phyloP scores from a whole-genome alignment of 352 stramenopile species.

The Phytophthora uliginosa region DNA sequence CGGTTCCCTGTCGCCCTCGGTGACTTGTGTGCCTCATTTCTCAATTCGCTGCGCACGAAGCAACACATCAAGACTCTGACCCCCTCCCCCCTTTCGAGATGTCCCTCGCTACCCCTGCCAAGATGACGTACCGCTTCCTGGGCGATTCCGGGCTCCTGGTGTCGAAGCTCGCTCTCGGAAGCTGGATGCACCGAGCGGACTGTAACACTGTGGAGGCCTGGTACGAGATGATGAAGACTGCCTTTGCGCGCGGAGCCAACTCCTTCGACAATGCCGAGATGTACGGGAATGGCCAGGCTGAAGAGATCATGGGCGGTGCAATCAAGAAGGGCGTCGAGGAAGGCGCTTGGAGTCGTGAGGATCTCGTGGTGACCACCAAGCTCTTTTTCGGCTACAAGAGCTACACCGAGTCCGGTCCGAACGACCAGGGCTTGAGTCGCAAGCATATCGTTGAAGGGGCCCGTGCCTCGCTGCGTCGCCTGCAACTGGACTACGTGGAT shows the following conservation, averaged over 20 bases:
- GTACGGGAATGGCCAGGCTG: slow-evolving; percentile 17
- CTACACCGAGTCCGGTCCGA: slow-evolving; percentile 16
- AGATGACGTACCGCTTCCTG: slow-evolving; percentile 1
- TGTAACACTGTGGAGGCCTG: background rate
- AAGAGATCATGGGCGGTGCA: slow-evolving; percentile 33
- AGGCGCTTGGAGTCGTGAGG: slow-evolving; percentile 35
- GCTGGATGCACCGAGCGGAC: background rate
- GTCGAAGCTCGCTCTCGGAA: background rate
- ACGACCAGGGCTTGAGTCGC: slow-evolving; percentile 41
- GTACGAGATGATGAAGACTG: background rate
- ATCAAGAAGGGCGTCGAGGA: slow-evolving; percentile 40
- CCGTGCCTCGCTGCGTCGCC: slow-evolving; percentile 40
- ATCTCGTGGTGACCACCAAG: slow-evolving; percentile 17
- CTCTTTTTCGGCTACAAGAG: slow-evolving; percentile 29
- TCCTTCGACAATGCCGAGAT: slow-evolving; percentile 12
- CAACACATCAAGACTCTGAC: background rate
- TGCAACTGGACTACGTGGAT: slow-evolving; percentile 56
- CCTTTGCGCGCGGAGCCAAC: background rate
- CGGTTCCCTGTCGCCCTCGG: too few relatives aligned
- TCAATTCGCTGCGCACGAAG: background rate
- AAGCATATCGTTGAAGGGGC: slow-evolving; percentile 65
- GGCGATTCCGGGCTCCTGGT: background rate
- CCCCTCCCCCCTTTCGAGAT: background rate
- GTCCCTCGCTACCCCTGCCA: background rate
- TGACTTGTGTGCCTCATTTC: background rate